phyloP scores from a whole-genome alignment of 2,329 filamentous ascomycete genomes.

The Stagonosporopsis rhizophila region DNA sequence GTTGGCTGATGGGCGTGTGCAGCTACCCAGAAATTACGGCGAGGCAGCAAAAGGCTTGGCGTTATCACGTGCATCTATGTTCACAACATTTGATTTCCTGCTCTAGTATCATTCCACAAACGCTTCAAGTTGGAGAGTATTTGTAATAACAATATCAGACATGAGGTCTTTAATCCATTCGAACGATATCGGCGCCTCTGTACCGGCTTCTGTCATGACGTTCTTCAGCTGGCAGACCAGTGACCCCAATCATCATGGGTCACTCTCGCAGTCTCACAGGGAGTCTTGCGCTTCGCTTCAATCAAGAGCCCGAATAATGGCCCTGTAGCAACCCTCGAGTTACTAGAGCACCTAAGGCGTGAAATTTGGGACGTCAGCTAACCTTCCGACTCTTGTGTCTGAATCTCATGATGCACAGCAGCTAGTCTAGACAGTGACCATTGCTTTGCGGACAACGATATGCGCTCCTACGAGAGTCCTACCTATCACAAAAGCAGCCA shows the following conservation, averaged over 20 bases:
- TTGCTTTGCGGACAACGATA: constrained; percentile 1
- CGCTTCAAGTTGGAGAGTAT: too few relatives aligned
- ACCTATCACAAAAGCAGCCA: not conserved
- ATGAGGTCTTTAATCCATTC: not conserved
- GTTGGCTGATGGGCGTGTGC: constrained; percentile 29
- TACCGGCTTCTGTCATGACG: not conserved
- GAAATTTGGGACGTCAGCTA: not conserved
- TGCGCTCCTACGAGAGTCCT: too few relatives aligned
- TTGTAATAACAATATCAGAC: too few relatives aligned
- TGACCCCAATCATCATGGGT: not conserved
- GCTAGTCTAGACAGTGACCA: not conserved
- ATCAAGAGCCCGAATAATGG: not conserved
- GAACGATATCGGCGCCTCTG: not conserved
- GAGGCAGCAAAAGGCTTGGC: constrained; percentile 18
- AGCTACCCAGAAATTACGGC: constrained; percentile 33
- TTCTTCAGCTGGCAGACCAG: not conserved
- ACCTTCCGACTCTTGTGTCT: not conserved
- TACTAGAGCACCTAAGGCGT: not conserved
- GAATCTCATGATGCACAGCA: not conserved
- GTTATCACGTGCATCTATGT: constrained; percentile 3
- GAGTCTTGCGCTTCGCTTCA: not conserved
- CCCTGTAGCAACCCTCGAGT: not conserved
- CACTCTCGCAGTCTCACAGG: not conserved
- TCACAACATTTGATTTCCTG: not conserved
- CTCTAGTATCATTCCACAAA: not conserved